Conservation (phyloP, 768 basidiomycete genomes). For the Boletus rufocinnamomeus region DNA sequence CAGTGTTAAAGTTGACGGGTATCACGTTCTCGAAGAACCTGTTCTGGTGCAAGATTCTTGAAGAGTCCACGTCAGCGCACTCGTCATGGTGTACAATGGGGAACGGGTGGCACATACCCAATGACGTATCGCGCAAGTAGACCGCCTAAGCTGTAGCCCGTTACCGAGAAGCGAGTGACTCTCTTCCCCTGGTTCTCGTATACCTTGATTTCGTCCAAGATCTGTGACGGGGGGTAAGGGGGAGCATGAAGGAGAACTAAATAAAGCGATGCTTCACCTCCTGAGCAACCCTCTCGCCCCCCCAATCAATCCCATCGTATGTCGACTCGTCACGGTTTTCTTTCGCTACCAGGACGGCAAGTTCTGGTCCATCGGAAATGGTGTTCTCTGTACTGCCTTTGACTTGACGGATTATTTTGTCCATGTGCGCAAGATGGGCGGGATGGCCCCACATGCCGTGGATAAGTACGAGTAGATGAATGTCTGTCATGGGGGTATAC, state of each 20-base stretch:
- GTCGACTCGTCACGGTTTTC: constrained; percentile 67
- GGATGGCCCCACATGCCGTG: constrained; percentile 85
- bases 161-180: constrained; percentile 71
- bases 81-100: not conserved
- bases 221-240: constrained; percentile 39
- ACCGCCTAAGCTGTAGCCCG: constrained; percentile 83
- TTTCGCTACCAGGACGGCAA: constrained; percentile 66
- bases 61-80: constrained; percentile 5
- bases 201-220: constrained; percentile 54
- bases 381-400: constrained; percentile 28
- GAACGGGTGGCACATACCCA: constrained; percentile 46
- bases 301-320: constrained; percentile 86
- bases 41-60: constrained; percentile 62
- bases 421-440: constrained; percentile 58
- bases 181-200: constrained; percentile 53
- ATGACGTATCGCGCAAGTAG: constrained; percentile 78
- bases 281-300: constrained; percentile 74
- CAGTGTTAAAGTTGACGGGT: constrained; percentile 80
- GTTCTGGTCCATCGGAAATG: constrained; percentile 38
- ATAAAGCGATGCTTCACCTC: constrained; percentile 52
- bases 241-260: not conserved
- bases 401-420: constrained; percentile 53
- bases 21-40: constrained; percentile 69
- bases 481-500: constrained; percentile 25
- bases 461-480: constrained; percentile 48